These are phyloP conservation scores for Phytophthora sansomeana DNA, from an alignment of 352 stramenopile species.

Conservation along the genomic window DNA sequence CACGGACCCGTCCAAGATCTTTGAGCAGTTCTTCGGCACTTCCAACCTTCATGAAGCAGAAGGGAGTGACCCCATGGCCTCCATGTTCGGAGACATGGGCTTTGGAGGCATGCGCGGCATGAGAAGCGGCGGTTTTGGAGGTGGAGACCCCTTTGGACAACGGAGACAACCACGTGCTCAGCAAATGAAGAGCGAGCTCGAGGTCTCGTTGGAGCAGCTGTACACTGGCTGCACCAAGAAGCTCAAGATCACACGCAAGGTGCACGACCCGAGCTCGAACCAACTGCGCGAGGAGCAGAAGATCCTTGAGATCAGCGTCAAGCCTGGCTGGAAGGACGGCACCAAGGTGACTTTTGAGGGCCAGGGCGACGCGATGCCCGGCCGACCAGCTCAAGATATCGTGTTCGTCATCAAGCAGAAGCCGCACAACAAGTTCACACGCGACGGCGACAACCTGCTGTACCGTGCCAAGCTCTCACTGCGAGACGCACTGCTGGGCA, in stretches of 20 bases:
- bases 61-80: conserved; percentile 69
- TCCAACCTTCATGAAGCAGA: conserved; percentile 83
- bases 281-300: conserved; percentile 95
- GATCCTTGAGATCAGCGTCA: conserved; percentile 95
- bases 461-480: conserved; percentile 96
- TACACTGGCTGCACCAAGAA: conserved; percentile 89
- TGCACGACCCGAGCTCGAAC: conserved; percentile 75
- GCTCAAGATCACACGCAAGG: conserved; percentile 96
- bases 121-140: conserved; percentile 44
- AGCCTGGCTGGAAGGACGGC: conserved; percentile 97
- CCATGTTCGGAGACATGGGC: conserved; percentile 71
- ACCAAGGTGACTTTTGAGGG: conserved; percentile 97
- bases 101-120: conserved; percentile 64
- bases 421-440: conserved; percentile 92
- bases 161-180: conserved; percentile 46
- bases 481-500: conserved; percentile 94
- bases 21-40: conserved; percentile 92
- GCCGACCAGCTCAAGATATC: conserved; percentile 94
- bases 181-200: conserved; percentile 85
- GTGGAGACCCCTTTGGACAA: conserved; percentile 53
- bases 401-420: conserved; percentile 95
- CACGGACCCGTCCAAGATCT: conserved; percentile 88
- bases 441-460: conserved; percentile 95
- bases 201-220: conserved; percentile 93
- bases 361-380: conserved; percentile 89